Evolutionary conservation across 2,329 filamentous ascomycete species (phyloP).

Genomic region (Chrysosporium keratinophilum): DNA sequence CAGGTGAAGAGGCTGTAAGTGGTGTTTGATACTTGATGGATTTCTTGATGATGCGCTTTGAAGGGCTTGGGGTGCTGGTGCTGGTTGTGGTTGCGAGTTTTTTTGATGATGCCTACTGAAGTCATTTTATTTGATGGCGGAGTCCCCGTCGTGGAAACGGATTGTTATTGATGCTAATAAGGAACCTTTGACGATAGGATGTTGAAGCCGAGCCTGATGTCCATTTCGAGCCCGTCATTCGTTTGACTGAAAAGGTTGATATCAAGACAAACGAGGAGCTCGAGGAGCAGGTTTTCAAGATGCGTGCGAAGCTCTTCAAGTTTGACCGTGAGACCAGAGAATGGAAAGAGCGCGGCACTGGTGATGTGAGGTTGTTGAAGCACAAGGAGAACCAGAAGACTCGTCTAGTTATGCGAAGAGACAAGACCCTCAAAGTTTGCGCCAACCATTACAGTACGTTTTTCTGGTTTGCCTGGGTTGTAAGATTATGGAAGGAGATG

Average conservation of each 20-base stretch:
- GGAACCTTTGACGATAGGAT: constrained; percentile 38
- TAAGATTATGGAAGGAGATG: neutral
- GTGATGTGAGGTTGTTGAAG: constrained; percentile 91
- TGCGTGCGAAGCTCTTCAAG: constrained; percentile 99
- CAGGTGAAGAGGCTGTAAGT: constrained; percentile 48
- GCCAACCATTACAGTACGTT: constrained; percentile 96
- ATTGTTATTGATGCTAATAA: neutral
- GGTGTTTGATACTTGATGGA: constrained; percentile 12
- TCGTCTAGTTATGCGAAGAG: constrained; percentile 91
- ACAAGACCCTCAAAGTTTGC: constrained; percentile 99
- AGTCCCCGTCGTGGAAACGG: neutral
- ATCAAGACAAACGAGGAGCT: constrained; percentile 96
- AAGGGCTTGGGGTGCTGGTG: too few relatives aligned
- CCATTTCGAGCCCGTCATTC: constrained; percentile 94
- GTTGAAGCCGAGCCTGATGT: constrained; percentile 83
- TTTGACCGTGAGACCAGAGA: constrained; percentile 85
- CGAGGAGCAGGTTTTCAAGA: constrained; percentile 97
- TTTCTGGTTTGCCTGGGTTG: neutral
- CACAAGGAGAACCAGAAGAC: constrained; percentile 99
- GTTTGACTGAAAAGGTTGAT: constrained; percentile 92
- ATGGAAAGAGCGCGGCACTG: constrained; percentile 99
- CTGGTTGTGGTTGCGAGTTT: neutral
- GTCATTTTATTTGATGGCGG: neutral
- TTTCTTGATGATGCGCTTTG: too few relatives aligned
- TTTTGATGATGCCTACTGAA: neutral